These are phyloP conservation scores for Gossypium trilobum DNA, from an alignment of 441 rosid genomes.

Conservation along the genomic window DNA sequence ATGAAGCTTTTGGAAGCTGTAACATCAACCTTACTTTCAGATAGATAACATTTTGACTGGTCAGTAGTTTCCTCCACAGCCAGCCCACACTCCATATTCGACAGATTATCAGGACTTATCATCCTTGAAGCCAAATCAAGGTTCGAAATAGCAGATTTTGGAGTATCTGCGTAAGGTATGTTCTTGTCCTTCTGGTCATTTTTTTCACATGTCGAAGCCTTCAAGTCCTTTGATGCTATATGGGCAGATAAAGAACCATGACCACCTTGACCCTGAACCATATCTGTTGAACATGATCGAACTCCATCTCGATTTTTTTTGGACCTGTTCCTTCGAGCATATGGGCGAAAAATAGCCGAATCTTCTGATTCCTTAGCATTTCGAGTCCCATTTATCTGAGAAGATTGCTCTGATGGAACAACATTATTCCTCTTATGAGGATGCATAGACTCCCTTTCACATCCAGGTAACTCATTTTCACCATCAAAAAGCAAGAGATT, in stretches of 20 bases:
- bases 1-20: neutral
- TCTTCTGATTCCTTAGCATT: constrained; percentile 84
- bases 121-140: constrained; percentile 43
- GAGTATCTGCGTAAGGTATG: constrained; percentile 33
- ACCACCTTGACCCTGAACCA: constrained; percentile 50
- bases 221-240: constrained; percentile 47
- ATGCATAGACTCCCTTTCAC: constrained; percentile 39
- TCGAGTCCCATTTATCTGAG: constrained; percentile 51
- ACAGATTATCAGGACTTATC: constrained; percentile 34
- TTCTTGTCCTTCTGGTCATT: constrained; percentile 50
- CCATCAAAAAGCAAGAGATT: constrained; percentile 74
- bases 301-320: constrained; percentile 72
- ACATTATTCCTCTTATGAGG: constrained; percentile 42
- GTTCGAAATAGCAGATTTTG: constrained; percentile 42
- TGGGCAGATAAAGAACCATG: constrained; percentile 26
- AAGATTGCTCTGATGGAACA: constrained; percentile 60
- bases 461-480: constrained; percentile 58
- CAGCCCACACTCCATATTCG: constrained; percentile 35
- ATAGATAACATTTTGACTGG: constrained; percentile 28
- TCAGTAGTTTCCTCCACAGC: constrained; percentile 27
- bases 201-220: constrained; percentile 45
- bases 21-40: constrained; percentile 38
- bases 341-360: constrained; percentile 88
- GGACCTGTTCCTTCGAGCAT: constrained; percentile 94
- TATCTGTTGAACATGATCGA: constrained; percentile 63